These are phyloP conservation scores for Carex scoparia DNA, from an alignment of 176 grass and related monocot genomes.

Conservation along the genomic window DNA sequence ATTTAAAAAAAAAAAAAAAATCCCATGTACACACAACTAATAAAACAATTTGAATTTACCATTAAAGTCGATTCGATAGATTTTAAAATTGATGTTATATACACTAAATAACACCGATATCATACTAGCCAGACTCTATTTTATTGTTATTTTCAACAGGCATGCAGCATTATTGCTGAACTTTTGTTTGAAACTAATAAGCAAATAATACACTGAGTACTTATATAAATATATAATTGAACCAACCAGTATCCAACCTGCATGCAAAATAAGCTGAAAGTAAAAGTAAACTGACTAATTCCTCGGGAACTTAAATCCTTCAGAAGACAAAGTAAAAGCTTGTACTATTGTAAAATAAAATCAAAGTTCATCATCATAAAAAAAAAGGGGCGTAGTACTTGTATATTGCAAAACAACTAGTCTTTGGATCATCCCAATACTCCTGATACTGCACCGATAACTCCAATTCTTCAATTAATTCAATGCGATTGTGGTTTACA, in stretches of 20 bases:
- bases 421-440: not conserved
- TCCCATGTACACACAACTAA: too few species aligned
- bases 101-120: too few species aligned
- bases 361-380: not conserved
- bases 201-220: not conserved
- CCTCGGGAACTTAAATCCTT: not conserved
- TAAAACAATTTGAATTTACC: too few species aligned
- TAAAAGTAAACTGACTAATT: not conserved
- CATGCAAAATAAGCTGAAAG: not conserved
- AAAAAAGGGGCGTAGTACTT: not conserved
- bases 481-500: not conserved
- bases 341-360: not conserved
- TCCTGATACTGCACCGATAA: not conserved
- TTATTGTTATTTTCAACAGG: too few species aligned
- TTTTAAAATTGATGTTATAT: too few species aligned
- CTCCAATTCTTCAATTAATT: not conserved
- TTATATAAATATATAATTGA: not conserved
- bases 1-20: too few species aligned
- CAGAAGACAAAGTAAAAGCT: not conserved
- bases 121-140: too few species aligned
- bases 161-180: too few species aligned
- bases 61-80: too few species aligned
- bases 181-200: not conserved
- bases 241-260: not conserved
- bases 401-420: not conserved